Conservation (phyloP, 2,329 filamentous ascomycete genomes). For the Phaeosphaeriaceae sp. region DNA sequence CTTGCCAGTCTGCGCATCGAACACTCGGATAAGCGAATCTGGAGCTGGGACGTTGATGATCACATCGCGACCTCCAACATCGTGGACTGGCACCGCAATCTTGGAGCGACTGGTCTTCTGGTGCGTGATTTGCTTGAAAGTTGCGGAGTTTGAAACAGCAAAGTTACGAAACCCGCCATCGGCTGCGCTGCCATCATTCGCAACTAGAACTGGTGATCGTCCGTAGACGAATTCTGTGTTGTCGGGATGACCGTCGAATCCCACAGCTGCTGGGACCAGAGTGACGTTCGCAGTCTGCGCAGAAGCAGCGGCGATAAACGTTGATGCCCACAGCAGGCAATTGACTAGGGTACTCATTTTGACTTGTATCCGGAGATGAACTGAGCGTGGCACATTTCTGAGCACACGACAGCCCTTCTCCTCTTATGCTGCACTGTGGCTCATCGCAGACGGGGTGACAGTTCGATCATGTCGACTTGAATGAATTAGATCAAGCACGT, state of each 20-base stretch:
- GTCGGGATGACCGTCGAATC: constrained; percentile 30
- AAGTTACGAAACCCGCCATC: constrained; percentile 37
- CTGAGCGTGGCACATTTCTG: neutral
- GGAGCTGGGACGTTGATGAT: constrained; percentile 39
- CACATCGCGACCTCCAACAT: constrained; percentile 29
- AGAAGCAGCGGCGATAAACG: neutral
- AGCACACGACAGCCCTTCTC: neutral
- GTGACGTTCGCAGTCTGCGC: constrained; percentile 21
- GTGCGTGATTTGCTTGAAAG: constrained; percentile 22
- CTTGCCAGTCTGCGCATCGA: constrained; percentile 24
- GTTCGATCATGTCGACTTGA: neutral
- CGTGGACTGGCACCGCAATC: constrained; percentile 30
- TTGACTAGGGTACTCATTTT: neutral
- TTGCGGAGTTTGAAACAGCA: constrained; percentile 7
- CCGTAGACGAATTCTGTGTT: constrained; percentile 37
- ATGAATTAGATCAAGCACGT: constrained; percentile 2
- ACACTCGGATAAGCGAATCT: constrained; percentile 34
- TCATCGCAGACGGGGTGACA: neutral
- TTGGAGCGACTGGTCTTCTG: constrained; percentile 37
- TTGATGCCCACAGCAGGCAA: neutral
- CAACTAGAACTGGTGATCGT: constrained; percentile 24
- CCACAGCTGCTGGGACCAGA: constrained; percentile 27
- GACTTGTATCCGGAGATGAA: neutral
- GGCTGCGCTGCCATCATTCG: constrained; percentile 38
- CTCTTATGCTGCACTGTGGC: neutral